These are phyloP conservation scores for Tetracladium maxilliforme DNA, from an alignment of 2,329 filamentous ascomycete species.

Conservation along the genomic window DNA sequence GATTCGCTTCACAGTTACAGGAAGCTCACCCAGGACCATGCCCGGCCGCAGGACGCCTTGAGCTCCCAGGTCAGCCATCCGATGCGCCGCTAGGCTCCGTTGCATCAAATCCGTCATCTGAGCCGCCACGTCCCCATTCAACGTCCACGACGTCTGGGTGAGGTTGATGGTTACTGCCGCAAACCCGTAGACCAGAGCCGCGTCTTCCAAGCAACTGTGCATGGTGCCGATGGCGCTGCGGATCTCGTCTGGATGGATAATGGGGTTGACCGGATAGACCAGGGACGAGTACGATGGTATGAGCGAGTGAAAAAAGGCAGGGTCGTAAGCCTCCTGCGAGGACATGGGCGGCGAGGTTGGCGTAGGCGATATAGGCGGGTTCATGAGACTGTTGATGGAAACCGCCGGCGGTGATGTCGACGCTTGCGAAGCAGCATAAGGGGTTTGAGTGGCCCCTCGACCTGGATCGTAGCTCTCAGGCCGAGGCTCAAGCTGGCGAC, in stretches of 20 bases:
- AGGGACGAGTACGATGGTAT: constrained; percentile 25
- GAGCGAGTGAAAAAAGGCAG: constrained; percentile 22
- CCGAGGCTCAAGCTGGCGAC: too few relatives aligned
- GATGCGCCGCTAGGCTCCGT: constrained; percentile 7
- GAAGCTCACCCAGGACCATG: constrained; percentile 20
- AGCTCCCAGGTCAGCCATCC: constrained; percentile 12
- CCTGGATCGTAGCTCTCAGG: too few relatives aligned
- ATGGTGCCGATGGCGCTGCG: constrained; percentile 17
- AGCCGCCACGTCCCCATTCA: constrained; percentile 13
- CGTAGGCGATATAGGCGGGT: too few relatives aligned
- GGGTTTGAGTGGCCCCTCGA: too few relatives aligned
- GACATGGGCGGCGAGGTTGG: too few relatives aligned
- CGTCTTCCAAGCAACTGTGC: constrained; percentile 19
- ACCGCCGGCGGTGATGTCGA: too few relatives aligned
- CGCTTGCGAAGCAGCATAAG: too few relatives aligned
- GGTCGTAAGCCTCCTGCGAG: too few relatives aligned
- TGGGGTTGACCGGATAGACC: constrained; percentile 30
- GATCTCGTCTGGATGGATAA: constrained; percentile 25
- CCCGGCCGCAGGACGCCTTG: constrained; percentile 19
- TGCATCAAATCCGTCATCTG: constrained; percentile 17
- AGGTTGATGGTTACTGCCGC: constrained; percentile 28
- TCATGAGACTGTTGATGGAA: too few relatives aligned
- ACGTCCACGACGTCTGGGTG: constrained; percentile 13
- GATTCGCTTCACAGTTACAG: constrained; percentile 25
- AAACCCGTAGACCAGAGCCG: constrained; percentile 26